phyloP scores from a whole-genome alignment of 2,329 filamentous ascomycete species.

The Curvularia verruculosa region DNA sequence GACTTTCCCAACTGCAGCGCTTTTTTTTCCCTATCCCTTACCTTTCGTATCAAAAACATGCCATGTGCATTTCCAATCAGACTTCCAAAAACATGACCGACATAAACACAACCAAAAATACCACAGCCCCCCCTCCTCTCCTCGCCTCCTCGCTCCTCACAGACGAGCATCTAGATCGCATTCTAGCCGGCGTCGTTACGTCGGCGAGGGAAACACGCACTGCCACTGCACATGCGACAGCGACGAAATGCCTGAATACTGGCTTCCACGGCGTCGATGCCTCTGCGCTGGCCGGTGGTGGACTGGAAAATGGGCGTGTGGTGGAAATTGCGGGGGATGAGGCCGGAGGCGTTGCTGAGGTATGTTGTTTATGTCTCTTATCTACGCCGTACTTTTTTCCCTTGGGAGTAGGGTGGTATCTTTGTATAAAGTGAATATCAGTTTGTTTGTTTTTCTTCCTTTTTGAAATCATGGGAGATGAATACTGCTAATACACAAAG shows the following conservation, averaged over 20 bases:
- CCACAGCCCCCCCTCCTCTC: constrained; percentile 9
- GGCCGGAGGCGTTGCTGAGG: constrained; percentile 29
- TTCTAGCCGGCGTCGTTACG: constrained; percentile 11
- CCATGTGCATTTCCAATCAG: no score
- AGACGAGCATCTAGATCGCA: constrained; percentile 26
- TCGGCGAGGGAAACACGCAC: background rate
- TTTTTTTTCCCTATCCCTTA: no score
- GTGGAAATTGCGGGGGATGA: constrained; percentile 44
- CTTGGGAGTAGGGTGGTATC: no score
- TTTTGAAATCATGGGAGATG: no score
- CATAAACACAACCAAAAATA: no score
- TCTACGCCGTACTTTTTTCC: no score
- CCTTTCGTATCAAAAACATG: no score
- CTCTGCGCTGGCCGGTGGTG: constrained; percentile 45
- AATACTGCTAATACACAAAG: no score
- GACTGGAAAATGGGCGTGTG: constrained; percentile 45
- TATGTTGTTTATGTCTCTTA: no score
- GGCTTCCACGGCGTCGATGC: constrained; percentile 44
- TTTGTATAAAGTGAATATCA: background rate
- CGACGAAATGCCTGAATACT: constrained; percentile 21
- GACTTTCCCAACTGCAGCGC: no score
- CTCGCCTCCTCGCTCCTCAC: constrained; percentile 25
- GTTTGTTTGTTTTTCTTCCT: no score
- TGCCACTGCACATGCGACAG: no score
- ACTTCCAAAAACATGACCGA: background rate